Evolutionary conservation across 2,329 filamentous ascomycete species (phyloP).

Genomic region (Fusarium chlamydosporum): DNA sequence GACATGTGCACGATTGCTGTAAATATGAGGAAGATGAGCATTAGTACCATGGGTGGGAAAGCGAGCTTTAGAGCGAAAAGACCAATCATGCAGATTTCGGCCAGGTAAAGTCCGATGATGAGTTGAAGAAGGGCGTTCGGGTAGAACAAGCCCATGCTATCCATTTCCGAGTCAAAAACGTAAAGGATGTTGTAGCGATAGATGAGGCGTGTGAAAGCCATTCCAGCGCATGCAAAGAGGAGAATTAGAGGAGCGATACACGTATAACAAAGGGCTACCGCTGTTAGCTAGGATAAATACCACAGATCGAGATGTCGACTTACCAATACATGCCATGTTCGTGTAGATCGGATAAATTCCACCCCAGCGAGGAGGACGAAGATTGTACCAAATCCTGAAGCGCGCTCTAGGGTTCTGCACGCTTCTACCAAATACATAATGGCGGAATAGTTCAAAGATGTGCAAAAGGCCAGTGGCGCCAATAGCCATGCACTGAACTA

Average conservation of each 20-base stretch:
- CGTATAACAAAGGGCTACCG: constrained; percentile 82
- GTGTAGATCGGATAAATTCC: constrained; percentile 86
- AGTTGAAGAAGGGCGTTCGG: constrained; percentile 90
- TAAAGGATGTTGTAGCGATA: constrained; percentile 94
- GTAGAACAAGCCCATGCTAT: constrained; percentile 90
- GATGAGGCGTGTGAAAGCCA: constrained; percentile 86
- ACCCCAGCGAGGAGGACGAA: constrained; percentile 85
- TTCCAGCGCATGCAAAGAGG: constrained; percentile 82
- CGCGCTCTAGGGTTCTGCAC: constrained; percentile 84
- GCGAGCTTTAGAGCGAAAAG: constrained; percentile 80
- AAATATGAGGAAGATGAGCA: constrained; percentile 82
- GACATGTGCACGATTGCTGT: constrained; percentile 81
- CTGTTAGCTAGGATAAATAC: constrained; percentile 5
- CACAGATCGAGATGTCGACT: constrained; percentile 50
- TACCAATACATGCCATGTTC: constrained; percentile 83
- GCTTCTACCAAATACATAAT: constrained; percentile 75
- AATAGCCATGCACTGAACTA: constrained; percentile 88
- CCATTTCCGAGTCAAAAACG: constrained; percentile 83
- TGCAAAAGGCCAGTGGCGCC: constrained; percentile 82
- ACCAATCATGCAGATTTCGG: constrained; percentile 85
- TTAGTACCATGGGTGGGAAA: constrained; percentile 78
- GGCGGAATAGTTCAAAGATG: constrained; percentile 70
- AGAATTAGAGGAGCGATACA: constrained; percentile 89
- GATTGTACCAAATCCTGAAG: constrained; percentile 81
- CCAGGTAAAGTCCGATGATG: constrained; percentile 85